Conservation (phyloP, 2,329 filamentous ascomycete species). For the Fusarium sp. region DNA sequence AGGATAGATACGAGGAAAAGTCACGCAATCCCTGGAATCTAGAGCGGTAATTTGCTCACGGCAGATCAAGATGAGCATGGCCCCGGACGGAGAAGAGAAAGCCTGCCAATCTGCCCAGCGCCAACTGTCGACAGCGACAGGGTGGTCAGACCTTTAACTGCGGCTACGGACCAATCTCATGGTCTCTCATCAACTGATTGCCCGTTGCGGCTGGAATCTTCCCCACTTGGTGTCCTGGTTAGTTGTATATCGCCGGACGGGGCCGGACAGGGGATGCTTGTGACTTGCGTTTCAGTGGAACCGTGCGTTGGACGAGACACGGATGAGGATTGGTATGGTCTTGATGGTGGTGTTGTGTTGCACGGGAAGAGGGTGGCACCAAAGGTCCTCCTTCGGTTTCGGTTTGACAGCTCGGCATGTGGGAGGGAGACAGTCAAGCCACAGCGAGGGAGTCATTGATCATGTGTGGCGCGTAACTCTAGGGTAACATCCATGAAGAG, state of each 20-base stretch:
- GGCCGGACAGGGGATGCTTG: background rate
- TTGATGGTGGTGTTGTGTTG: background rate
- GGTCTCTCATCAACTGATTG: background rate
- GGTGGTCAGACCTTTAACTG: background rate
- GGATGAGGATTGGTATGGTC: background rate
- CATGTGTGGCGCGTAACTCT: background rate
- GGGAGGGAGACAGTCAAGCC: background rate
- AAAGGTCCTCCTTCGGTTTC: background rate
- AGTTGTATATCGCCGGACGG: background rate
- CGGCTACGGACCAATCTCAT: background rate
- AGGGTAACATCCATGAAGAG: background rate
- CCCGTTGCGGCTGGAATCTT: background rate
- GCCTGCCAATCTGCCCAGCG: background rate
- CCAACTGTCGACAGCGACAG: background rate
- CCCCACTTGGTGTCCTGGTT: background rate
- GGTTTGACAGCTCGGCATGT: background rate
- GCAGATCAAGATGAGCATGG: background rate
- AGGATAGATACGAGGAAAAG: background rate
- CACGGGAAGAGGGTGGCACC: background rate
- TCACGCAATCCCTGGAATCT: background rate
- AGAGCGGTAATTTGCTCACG: background rate
- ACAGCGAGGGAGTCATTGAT: background rate
- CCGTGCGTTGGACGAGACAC: background rate
- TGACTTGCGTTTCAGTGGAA: background rate
- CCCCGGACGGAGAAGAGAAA: background rate